Conservation (phyloP, 495 filamentous ascomycete species). For the Xylaria telfairii region DNA sequence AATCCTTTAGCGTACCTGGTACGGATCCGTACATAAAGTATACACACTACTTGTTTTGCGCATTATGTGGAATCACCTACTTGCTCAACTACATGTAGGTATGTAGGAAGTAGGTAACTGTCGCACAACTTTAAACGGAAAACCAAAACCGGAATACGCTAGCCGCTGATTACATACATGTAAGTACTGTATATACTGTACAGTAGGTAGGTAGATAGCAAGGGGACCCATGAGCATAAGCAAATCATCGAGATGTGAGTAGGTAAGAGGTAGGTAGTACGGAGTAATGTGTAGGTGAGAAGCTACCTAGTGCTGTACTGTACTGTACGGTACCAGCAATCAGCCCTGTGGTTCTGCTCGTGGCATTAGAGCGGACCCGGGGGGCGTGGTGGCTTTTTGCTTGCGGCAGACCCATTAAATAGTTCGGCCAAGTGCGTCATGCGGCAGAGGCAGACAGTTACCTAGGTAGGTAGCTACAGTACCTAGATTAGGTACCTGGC, state of each 20-base stretch:
- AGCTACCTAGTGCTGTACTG: not conserved
- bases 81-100: not conserved
- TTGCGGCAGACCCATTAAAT: conserved; percentile 10
- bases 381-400: not conserved
- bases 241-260: conserved; percentile 1
- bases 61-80: not conserved
- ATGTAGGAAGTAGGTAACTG: not conserved
- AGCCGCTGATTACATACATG: not conserved
- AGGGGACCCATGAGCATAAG: conserved; percentile 2
- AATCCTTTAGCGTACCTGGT: not conserved
- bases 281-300: no score
- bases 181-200: no score
- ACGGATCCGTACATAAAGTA: no score
- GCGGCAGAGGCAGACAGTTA: no score
- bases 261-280: no score
- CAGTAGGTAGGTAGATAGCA: no score
- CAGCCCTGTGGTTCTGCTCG: conserved; percentile 15
- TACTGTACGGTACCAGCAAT: not conserved
- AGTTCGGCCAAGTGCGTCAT: conserved; percentile 21
- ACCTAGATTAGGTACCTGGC: no score
- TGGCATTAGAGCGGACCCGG: conserved; percentile 5
- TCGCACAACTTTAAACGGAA: not conserved
- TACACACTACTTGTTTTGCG: no score
- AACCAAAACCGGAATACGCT: no score
- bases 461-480: no score